phyloP scores from a whole-genome alignment of 2,329 filamentous ascomycete species.

The Penicillium olsonii region DNA sequence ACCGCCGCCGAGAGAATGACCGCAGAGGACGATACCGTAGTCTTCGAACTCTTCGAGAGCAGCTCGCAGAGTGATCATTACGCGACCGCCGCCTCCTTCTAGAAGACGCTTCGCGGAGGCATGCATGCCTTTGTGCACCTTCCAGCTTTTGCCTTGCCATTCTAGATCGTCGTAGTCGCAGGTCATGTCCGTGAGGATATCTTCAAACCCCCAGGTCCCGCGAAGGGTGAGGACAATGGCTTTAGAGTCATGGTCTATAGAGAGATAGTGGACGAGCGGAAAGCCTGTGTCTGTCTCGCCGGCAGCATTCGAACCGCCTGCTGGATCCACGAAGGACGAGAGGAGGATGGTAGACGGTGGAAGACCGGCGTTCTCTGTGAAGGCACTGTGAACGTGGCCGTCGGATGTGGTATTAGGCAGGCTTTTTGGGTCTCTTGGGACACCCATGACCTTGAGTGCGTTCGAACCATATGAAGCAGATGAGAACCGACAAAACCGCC shows the following conservation, averaged over 20 bases:
- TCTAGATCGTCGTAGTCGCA: slow-evolving; percentile 67
- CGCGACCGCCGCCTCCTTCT: slow-evolving; percentile 66
- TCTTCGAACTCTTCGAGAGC: slow-evolving; percentile 67
- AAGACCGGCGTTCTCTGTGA: slow-evolving; percentile 47
- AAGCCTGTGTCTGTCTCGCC: slow-evolving; percentile 67
- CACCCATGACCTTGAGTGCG: slow-evolving; percentile 51
- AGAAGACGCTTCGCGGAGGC: slow-evolving; percentile 69
- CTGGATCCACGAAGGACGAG: slow-evolving; percentile 69
- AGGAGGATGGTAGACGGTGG: slow-evolving; percentile 56
- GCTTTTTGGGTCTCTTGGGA: slow-evolving; percentile 34
- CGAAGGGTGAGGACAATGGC: slow-evolving; percentile 72
- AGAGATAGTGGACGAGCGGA: slow-evolving; percentile 72
- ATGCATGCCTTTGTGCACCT: slow-evolving; percentile 74
- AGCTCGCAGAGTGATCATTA: slow-evolving; percentile 66
- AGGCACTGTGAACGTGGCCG: slow-evolving; percentile 48
- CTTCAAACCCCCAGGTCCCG: slow-evolving; percentile 72
- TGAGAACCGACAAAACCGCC: slow-evolving; percentile 50
- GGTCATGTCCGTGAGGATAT: slow-evolving; percentile 72
- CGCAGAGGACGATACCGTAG: slow-evolving; percentile 70
- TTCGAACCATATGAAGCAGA: slow-evolving; percentile 50
- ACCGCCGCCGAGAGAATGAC: slow-evolving; percentile 69
- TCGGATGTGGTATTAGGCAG: slow-evolving; percentile 34
- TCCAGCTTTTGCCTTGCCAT: slow-evolving; percentile 64
- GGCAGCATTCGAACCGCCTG: slow-evolving; percentile 65
- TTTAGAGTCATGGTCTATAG: slow-evolving; percentile 69